These are phyloP conservation scores for Yarrowia phangngaensis DNA, from an alignment of 805 yeast species.

Conservation along the genomic window DNA sequence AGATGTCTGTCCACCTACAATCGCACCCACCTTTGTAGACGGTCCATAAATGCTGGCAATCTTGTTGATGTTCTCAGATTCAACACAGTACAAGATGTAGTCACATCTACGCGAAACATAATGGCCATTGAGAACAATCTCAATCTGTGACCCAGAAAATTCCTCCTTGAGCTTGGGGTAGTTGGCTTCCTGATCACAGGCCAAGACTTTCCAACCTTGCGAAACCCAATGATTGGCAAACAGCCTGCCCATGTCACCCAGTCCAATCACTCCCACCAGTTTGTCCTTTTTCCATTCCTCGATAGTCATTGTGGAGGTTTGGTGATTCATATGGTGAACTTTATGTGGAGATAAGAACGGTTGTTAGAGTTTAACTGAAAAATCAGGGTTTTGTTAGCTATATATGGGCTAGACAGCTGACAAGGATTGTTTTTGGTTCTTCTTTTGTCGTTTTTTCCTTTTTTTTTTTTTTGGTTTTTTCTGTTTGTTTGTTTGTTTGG, in stretches of 20 bases:
- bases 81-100: conserved; percentile 84
- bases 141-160: conserved; percentile 45
- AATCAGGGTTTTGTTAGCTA: too few relatives aligned
- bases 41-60: conserved; percentile 80
- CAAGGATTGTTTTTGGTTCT: too few relatives aligned
- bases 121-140: conserved; percentile 73
- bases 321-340: too few relatives aligned
- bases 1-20: conserved; percentile 98
- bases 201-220: conserved; percentile 87
- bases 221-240: conserved; percentile 74
- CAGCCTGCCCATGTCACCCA: conserved; percentile 94
- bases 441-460: too few relatives aligned
- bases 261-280: conserved; percentile 83
- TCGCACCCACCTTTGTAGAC: conserved; percentile 74
- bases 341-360: too few relatives aligned
- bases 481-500: too few relatives aligned
- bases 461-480: too few relatives aligned
- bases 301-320: conserved; percentile 5
- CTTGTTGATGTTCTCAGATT: conserved; percentile 74
- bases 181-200: conserved; percentile 75
- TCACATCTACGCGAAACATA: conserved; percentile 76
- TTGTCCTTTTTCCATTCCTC: conserved; percentile 45
- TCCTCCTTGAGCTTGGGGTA: conserved; percentile 48
- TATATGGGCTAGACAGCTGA: too few relatives aligned
- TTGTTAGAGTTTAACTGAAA: too few relatives aligned